These are phyloP conservation scores for Eucalyptus tenuipes DNA, from an alignment of 345 rosid species.

Conservation along the genomic window DNA sequence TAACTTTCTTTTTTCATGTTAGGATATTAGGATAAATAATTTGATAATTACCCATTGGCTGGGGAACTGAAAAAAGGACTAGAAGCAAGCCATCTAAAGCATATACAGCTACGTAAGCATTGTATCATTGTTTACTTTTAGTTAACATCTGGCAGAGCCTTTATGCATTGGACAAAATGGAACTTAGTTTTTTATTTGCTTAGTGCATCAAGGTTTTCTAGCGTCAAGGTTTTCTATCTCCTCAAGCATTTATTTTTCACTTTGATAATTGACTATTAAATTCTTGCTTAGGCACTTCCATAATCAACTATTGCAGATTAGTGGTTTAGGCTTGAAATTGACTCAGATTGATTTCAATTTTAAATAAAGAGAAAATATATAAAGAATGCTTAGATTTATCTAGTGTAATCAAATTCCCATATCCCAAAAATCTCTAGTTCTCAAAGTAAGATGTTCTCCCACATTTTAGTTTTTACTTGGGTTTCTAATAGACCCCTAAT, in stretches of 20 bases:
- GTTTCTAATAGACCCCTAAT: no score
- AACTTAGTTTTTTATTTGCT: neutral
- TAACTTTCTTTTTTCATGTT: neutral
- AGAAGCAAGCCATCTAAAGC: neutral
- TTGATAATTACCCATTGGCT: neutral
- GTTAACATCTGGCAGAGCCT: neutral
- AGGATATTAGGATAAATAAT: neutral
- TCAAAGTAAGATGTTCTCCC: neutral
- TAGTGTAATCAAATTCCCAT: neutral
- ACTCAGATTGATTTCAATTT: neutral
- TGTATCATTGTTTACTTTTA: neutral
- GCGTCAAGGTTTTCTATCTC: neutral
- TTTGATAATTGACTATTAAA: neutral
- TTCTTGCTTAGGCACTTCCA: neutral
- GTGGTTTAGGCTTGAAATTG: neutral
- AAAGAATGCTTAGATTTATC: neutral
- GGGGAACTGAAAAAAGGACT: neutral
- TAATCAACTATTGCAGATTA: neutral
- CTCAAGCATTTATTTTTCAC: neutral
- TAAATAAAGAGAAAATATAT: no score
- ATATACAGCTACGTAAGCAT: neutral
- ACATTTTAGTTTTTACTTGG: neutral
- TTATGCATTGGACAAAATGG: neutral
- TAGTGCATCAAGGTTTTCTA: neutral
- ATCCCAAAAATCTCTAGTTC: neutral